Evolutionary conservation across 345 rosid genomes (phyloP), one percentile per base, ranked within the genome.

Genomic region (Eucalyptus pauciflora): DNA sequence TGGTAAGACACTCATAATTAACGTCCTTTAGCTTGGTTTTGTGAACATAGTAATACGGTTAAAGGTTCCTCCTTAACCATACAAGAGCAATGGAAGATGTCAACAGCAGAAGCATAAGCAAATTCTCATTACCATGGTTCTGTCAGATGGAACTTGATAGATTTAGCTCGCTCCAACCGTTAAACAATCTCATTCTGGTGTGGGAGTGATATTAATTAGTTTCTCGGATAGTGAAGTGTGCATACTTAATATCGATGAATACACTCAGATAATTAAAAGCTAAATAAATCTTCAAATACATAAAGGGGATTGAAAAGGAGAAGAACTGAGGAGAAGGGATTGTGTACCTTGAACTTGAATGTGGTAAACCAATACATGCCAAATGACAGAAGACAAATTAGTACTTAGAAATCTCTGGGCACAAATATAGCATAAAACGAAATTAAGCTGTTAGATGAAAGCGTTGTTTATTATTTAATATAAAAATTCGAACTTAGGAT

Each of bases 131-230:
- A 14, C 7, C 51, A 50, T 50, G 52, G 52, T 50, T 50, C 6
- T 50, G 94, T 92, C 25, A 93, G 95, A 89, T 95, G 98, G 22
- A 96, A 93, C 93, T 95, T 93, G 79, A 94, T 94, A 25, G 94
- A 95, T 88, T 96, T 94, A 60, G 94, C 98, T 91, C 97, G 92
- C 86, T 94, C 96, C 37, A 95, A 93, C 88, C 90, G 85, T 86
- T 94, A 92, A 87, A 92, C 91, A 49, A 94, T 87, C 91, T 91
- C 91, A 86, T 89, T 96, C 95, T 96, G 94, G 88, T 90, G 88
- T 90, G 86, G 83, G 88, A 87, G 90, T 76, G 29, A 9, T 1
- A 24, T 56, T 56, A 56, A 56, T 56, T 56, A 56, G 62, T 24
- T 54, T 54, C 10, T 22, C 62, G 22, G 11, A 56, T 1, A 2